Evolutionary conservation across 805 yeast species (phyloP).

Genomic region (Zygotorulaspora sp.): DNA sequence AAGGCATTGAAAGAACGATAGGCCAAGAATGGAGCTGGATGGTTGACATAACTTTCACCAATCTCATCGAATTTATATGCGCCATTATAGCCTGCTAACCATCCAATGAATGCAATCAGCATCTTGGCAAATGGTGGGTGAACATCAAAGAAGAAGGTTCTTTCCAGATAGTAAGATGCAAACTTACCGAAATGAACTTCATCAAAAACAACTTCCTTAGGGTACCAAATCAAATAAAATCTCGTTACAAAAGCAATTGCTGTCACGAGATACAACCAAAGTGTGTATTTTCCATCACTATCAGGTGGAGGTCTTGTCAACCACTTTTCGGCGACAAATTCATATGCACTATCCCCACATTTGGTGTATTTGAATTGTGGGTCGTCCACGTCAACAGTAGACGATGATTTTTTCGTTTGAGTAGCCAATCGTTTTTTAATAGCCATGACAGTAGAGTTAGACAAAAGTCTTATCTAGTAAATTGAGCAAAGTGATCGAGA

Average conservation of each 20-base stretch:
- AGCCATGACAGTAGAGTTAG: conserved; percentile 3
- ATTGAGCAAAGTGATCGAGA: not conserved
- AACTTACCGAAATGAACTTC: conserved; percentile 86
- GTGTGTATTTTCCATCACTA: conserved; percentile 36
- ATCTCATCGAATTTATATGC: conserved; percentile 83
- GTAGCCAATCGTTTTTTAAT: conserved; percentile 7
- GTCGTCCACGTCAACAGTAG: conserved; percentile 23
- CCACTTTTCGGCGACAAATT: conserved; percentile 26
- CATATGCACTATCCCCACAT: conserved; percentile 8
- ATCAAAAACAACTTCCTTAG: conserved; percentile 76
- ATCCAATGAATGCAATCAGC: conserved; percentile 86
- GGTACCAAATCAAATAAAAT: conserved; percentile 57
- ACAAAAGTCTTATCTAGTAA: not conserved
- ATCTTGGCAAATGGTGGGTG: conserved; percentile 98
- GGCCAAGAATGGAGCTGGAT: conserved; percentile 82
- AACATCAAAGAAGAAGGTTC: conserved; percentile 90
- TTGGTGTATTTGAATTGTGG: conserved; percentile 27
- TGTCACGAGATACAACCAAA: conserved; percentile 59
- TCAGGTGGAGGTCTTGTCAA: conserved; percentile 28
- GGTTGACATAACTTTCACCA: conserved; percentile 73
- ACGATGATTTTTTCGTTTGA: conserved; percentile 1
- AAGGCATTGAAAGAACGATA: conserved; percentile 74
- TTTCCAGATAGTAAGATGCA: conserved; percentile 78
- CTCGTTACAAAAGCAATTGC: conserved; percentile 60
- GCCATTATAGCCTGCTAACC: conserved; percentile 87